Conservation (phyloP, 202 grass and related monocot genomes). For the Miscanthus sacchariflorus region DNA sequence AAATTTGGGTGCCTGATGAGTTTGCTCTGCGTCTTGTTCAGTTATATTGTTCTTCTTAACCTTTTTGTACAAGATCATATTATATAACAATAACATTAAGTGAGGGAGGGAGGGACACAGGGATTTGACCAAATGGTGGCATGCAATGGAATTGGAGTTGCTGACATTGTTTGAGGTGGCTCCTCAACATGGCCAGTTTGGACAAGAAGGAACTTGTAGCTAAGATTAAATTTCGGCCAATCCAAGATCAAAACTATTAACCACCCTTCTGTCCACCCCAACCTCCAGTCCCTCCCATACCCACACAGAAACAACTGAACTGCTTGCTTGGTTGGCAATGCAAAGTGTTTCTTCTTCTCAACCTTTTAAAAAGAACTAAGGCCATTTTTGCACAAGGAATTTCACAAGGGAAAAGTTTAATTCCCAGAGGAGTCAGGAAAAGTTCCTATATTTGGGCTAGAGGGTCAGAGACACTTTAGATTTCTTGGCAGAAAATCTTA, state of each 20-base stretch:
- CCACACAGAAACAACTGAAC: neutral
- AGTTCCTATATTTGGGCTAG: neutral
- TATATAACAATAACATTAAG: neutral
- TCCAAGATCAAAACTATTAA: neutral
- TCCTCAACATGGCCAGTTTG: neutral
- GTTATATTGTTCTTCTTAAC: neutral
- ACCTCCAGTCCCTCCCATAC: neutral
- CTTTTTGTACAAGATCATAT: neutral
- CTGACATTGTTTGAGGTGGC: neutral
- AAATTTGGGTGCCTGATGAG: neutral
- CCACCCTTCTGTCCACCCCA: neutral
- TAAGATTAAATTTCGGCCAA: neutral
- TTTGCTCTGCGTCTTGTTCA: neutral
- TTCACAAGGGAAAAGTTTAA: neutral
- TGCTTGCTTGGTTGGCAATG: neutral
- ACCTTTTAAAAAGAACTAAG: neutral
- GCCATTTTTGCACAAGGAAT: neutral
- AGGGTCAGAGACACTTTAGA: neutral
- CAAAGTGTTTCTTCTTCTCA: slow-evolving; percentile 2
- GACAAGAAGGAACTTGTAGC: neutral
- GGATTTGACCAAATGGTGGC: neutral
- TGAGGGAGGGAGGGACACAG: neutral
- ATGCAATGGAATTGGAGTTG: neutral
- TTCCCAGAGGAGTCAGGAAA: neutral
- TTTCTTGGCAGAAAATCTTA: neutral